phyloP scores from a whole-genome alignment of 352 stramenopile species.

The Blastocystis sp. region DNA sequence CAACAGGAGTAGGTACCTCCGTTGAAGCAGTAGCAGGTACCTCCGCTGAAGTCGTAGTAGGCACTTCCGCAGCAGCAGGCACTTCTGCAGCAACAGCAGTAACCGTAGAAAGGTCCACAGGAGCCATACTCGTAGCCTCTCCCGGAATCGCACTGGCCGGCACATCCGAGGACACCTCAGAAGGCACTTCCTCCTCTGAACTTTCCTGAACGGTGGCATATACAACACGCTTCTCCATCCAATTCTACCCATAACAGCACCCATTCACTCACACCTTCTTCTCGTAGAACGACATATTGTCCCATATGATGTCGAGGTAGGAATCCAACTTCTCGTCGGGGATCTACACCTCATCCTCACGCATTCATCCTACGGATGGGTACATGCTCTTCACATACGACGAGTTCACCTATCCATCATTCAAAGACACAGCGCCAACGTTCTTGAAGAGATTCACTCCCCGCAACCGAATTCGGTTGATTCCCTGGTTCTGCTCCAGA shows the following conservation, averaged over 20 bases:
- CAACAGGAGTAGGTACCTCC: no score
- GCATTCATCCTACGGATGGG: not conserved
- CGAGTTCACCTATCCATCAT: slow-evolving; percentile 10
- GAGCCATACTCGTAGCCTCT: no score
- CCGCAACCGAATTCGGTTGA: slow-evolving; percentile 22
- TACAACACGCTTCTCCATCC: slow-evolving; percentile 58
- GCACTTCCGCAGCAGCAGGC: no score
- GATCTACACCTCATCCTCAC: not conserved
- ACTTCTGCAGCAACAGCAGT: no score
- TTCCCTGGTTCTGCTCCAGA: not conserved
- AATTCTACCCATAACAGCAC: slow-evolving; percentile 39
- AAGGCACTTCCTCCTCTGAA: not conserved
- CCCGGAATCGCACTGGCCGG: no score
- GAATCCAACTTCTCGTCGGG: slow-evolving; percentile 4
- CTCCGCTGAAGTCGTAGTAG: no score
- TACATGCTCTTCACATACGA: not conserved
- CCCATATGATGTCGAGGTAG: slow-evolving; percentile 57
- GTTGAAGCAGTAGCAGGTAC: no score
- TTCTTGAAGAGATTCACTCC: slow-evolving; percentile 17
- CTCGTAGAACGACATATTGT: slow-evolving; percentile 65
- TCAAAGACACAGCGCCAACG: not conserved
- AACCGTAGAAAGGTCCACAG: no score
- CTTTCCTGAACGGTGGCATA: slow-evolving; percentile 8
- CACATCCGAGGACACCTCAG: no score
- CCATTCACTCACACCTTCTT: slow-evolving; percentile 15